Evolutionary conservation across 352 stramenopile genomes (phyloP), one percentile per base, ranked within the genome.

Genomic region (Phytophthora podocarpi): DNA sequence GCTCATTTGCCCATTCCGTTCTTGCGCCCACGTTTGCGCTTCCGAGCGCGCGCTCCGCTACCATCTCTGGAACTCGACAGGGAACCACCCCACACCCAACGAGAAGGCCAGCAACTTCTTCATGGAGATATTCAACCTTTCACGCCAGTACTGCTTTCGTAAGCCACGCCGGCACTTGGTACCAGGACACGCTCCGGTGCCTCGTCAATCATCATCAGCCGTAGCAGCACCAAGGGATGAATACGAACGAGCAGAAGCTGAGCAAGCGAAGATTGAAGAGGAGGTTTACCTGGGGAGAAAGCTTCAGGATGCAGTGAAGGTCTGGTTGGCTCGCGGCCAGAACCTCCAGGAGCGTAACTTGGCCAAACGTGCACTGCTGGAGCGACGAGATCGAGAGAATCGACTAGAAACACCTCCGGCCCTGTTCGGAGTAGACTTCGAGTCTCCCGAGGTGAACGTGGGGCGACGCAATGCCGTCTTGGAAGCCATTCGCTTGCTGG

Each of bases 51-150:
- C 82, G 0, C 66, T 94, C 2, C 81, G 83, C 2, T 94, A 93
- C 37, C 85, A 94, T 28, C 78, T 94, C 6, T 90, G 80, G 78
- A 78, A 82, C 24, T 89, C 74, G 36, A 80, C 83, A 13, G 68
- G 90, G 23, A 69, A 76, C 4, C 80, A 75, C 16, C 72, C 80
- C 13, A 89, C 80, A 5, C 21, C 39, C 0, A 80, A 91, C 28
- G 85, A 94, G 56, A 59, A 71, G 3, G 58, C 74, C 16, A 91
- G 78, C 37, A 67, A 72, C 24, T 59, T 90, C 1, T 93, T 91
- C 53, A 84, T 93, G 59, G 73, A 89, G 36, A 88, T 91, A 7
- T 89, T 91, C 28, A 63, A 84, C 48, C 59, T 91, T 1, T 94
- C 85, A 23, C 65, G 73, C 2, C 83, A 93, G 55, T 94, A 94